These are phyloP conservation scores for Warburgia ugandensis DNA, from an alignment of 164 flowering plant species.

Conservation along the genomic window DNA sequence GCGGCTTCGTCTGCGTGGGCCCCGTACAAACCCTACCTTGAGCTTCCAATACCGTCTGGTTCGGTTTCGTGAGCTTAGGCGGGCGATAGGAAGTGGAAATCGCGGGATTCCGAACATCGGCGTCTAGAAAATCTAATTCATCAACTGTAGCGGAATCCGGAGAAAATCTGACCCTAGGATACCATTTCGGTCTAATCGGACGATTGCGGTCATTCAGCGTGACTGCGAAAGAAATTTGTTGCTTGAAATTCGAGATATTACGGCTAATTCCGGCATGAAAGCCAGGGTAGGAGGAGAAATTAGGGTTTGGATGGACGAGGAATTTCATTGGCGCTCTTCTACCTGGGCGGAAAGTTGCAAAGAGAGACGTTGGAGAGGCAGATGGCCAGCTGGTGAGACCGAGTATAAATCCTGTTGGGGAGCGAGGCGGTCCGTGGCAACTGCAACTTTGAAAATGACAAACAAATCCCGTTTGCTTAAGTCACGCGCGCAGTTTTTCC, in stretches of 20 bases:
- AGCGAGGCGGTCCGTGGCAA: too few relatives aligned
- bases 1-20: constrained; percentile 86
- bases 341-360: too few relatives aligned
- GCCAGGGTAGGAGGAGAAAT: constrained; percentile 13
- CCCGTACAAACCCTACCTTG: constrained; percentile 96
- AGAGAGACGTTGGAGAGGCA: too few relatives aligned
- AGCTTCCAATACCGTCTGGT: constrained; percentile 86
- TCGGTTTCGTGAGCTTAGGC: constrained; percentile 47
- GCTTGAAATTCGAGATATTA: not conserved
- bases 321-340: constrained; percentile 31
- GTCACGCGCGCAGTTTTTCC: too few relatives aligned
- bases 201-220: not conserved
- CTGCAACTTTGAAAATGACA: too few relatives aligned
- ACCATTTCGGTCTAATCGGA: constrained; percentile 6
- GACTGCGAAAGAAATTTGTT: constrained; percentile 6
- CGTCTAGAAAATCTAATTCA: constrained; percentile 37
- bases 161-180: constrained; percentile 17
- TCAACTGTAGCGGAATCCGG: constrained; percentile 35
- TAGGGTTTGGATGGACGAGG: constrained; percentile 25
- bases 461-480: too few relatives aligned
- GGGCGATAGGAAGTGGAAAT: constrained; percentile 62
- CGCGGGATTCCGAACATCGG: constrained; percentile 46
- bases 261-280: constrained; percentile 2
- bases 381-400: too few relatives aligned
- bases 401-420: too few relatives aligned